Conservation (phyloP, 2,329 filamentous ascomycete species). For the Colletotrichum cordylinicola region DNA sequence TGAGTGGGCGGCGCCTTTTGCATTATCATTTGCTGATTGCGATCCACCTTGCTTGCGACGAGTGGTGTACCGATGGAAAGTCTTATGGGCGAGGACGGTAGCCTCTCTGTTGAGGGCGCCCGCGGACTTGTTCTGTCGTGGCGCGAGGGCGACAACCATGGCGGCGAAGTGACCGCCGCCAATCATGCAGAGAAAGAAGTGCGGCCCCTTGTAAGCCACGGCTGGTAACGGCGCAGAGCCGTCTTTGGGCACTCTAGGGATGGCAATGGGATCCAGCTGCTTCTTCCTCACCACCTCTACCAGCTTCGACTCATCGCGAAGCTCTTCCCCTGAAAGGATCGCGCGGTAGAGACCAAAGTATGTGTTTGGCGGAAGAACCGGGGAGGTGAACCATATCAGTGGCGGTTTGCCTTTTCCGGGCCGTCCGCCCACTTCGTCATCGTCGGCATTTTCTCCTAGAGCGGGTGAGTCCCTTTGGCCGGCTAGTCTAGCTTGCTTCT, state of each 20-base stretch:
- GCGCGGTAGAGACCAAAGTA: conserved; percentile 88
- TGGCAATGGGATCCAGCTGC: conserved; percentile 71
- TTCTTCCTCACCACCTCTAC: conserved; percentile 75
- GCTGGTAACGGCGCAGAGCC: conserved; percentile 53
- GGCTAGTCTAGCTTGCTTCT: conserved; percentile 79
- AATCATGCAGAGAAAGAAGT: conserved; percentile 98
- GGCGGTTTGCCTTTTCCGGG: conserved; percentile 59
- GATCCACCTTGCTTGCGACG: conserved; percentile 94
- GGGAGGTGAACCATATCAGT: conserved; percentile 84
- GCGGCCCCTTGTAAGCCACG: conserved; percentile 71
- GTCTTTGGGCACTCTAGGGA: conserved; percentile 61
- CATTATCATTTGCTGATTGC: conserved; percentile 90
- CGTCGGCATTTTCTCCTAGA: conserved; percentile 55
- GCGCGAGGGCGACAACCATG: conserved; percentile 90
- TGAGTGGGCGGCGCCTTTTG: conserved; percentile 94
- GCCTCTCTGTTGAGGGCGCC: conserved; percentile 84
- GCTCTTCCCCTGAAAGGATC: conserved; percentile 76
- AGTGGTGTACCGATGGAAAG: conserved; percentile 96
- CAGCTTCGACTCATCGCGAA: conserved; percentile 65
- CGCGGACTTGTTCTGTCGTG: conserved; percentile 74
- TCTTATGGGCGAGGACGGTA: conserved; percentile 92
- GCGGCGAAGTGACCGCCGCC: conserved; percentile 97
- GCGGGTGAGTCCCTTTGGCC: conserved; percentile 45
- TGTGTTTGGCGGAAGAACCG: conserved; percentile 75
- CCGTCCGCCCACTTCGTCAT: conserved; percentile 46